These are phyloP conservation scores for Syzygium syzygioides DNA, from an alignment of 441 rosid species.

Conservation along the genomic window DNA sequence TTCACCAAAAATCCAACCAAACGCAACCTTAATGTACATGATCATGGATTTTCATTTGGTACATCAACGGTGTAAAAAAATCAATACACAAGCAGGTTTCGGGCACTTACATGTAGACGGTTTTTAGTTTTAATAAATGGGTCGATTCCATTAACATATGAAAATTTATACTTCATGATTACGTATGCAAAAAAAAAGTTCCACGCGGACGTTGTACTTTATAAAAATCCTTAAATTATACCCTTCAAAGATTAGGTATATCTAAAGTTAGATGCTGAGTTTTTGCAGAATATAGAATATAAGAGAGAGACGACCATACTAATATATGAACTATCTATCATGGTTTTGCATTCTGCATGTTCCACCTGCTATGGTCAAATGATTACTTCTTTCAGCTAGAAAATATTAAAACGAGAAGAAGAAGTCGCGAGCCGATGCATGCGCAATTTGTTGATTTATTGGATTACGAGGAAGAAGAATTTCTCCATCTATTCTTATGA, in stretches of 20 bases:
- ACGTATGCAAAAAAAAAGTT: background rate
- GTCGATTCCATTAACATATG: background rate
- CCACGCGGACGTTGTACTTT: background rate
- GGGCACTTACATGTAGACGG: background rate
- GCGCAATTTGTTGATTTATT: background rate
- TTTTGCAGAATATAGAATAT: background rate
- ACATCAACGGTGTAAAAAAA: background rate
- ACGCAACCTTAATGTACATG: background rate
- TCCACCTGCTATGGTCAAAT: background rate
- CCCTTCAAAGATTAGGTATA: background rate
- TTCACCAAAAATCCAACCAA: background rate
- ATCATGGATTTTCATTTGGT: background rate
- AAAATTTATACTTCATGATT: background rate
- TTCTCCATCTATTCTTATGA: background rate
- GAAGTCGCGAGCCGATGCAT: background rate
- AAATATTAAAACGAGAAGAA: background rate
- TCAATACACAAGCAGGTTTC: background rate
- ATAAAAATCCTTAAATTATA: background rate
- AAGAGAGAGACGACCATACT: background rate
- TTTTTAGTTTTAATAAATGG: background rate
- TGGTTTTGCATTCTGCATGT: background rate
- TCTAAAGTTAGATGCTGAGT: background rate
- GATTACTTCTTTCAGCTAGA: background rate
- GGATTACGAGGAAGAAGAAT: background rate
- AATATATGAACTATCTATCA: background rate